phyloP scores from a whole-genome alignment of 139 green algal genomes.

The Cymbomonas tetramitiformis region DNA sequence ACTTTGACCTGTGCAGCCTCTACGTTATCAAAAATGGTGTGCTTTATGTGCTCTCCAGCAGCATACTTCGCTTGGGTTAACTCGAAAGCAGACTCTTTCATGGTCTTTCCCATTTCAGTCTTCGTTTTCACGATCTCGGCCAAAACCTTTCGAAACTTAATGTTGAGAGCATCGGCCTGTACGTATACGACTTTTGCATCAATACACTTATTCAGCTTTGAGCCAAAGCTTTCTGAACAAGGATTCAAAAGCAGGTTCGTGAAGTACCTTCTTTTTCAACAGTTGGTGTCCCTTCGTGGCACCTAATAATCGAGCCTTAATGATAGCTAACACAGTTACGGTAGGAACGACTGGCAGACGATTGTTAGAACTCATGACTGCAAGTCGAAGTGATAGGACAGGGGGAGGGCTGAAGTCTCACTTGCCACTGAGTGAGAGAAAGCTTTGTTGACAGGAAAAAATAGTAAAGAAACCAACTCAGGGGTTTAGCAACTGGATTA shows the following conservation, averaged over 20 bases:
- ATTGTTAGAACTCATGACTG: neutral
- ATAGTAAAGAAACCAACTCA: no score
- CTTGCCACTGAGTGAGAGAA: no score
- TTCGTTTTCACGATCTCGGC: slow-evolving; percentile 77
- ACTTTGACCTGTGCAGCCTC: slow-evolving; percentile 39
- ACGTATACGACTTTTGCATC: no score
- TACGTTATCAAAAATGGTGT: slow-evolving; percentile 86
- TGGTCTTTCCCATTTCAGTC: slow-evolving; percentile 70
- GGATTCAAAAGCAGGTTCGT: no score
- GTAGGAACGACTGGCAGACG: slow-evolving; percentile 60
- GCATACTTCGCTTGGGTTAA: slow-evolving; percentile 88
- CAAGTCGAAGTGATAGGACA: no score
- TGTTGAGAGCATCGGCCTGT: slow-evolving; percentile 90
- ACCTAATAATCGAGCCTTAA: slow-evolving; percentile 73
- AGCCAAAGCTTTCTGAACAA: no score
- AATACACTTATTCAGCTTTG: no score
- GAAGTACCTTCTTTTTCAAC: slow-evolving; percentile 99
- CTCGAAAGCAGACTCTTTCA: slow-evolving; percentile 80
- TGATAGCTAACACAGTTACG: slow-evolving; percentile 75
- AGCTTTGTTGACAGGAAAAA: no score
- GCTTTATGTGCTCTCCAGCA: slow-evolving; percentile 75
- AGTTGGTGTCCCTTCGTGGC: slow-evolving; percentile 86
- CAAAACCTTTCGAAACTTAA: slow-evolving; percentile 55
- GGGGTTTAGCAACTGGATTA: no score
- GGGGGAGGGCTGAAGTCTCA: no score